Conservation (phyloP, 768 basidiomycete genomes). For the Chiua virens region DNA sequence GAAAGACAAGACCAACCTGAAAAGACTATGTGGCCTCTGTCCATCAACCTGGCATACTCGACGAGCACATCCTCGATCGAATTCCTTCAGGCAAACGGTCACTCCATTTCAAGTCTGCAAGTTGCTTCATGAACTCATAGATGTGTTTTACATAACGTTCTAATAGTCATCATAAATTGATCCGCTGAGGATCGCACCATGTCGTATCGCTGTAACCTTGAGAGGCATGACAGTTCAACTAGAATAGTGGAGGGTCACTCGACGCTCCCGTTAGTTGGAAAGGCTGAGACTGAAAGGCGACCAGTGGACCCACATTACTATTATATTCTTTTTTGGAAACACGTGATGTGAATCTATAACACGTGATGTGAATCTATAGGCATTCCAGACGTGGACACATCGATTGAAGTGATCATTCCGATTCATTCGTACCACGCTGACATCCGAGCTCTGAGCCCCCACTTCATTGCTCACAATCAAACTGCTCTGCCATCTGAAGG, state of each 20-base stretch:
- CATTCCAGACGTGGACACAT: no score
- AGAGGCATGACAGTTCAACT: conserved; percentile 11
- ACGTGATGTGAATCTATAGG: no score
- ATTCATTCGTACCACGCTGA: no score
- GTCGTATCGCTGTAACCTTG: conserved; percentile 8
- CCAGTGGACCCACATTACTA: background rate
- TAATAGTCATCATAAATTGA: conserved; percentile 11
- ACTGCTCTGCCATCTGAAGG: no score
- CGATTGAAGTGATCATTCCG: no score
- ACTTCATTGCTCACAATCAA: no score
- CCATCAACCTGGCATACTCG: conserved; percentile 34
- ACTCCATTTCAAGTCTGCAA: conserved; percentile 43
- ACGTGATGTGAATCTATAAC: no score
- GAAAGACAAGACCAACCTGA: conserved; percentile 33
- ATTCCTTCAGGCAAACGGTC: conserved; percentile 38
- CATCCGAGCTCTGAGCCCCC: no score
- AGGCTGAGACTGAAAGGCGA: background rate
- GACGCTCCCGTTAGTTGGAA: background rate
- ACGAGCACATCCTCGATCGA: conserved; percentile 41
- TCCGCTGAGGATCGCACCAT: background rate
- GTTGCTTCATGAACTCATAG: conserved; percentile 38
- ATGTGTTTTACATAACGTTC: conserved; percentile 40
- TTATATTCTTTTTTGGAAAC: no score
- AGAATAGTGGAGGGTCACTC: background rate
- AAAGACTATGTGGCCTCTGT: conserved; percentile 49